Base-by-base conservation (phyloP, 2,329 filamentous ascomycete genomes). In the Albifimbria verrucaria region DNA sequence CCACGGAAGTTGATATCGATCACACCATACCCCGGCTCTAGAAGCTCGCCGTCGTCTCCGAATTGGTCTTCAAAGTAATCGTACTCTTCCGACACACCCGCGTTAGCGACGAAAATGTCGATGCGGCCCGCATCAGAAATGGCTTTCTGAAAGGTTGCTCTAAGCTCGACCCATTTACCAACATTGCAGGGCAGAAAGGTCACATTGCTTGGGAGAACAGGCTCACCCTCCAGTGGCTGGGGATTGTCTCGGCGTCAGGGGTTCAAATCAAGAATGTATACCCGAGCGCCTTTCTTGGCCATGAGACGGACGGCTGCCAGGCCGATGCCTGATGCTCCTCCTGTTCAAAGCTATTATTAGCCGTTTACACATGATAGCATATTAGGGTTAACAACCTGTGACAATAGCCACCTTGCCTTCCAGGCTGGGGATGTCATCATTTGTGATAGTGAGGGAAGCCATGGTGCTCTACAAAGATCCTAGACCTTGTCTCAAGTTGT, bases 31-130 rank as follows among this genome's bases (percentile, higher is more conserved):
- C 20, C 23, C 2, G 68, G 68, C 55, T 69, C 62, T 9, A 48
- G 7, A 10, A 72, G 59, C 11, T 60, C 50, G 11, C 65, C 68
- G 2, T 62, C 25, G 0, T 55, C 59, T 41, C 69, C 66, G 7
- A 68, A 60, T 1, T 44, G 51, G 43, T 72, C 69, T 18, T 54
- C 59, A 42, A 72, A 67, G 48, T 68, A 71, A 20, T 68, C 56
- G 2, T 22, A 22, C 20, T 66, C 60, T 48, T 71, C 62, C 1
- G 59, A 57, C 12, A 69, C 59, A 20, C 67, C 69, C 11, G 70
- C 68, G 51, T 72, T 72, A 22, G 68, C 62, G n/a, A 72, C 48
- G 18, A 61, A 67, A 44, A 68, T 62, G 53, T 73, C 65, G 7
- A 71, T 50, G 3, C 52, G 48, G 1, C 62, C 58, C 6, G 61